Evolutionary conservation across 495 filamentous ascomycete species (phyloP), one percentile per base, ranked within the genome.

Genomic region (Articulospora tetracladia): DNA sequence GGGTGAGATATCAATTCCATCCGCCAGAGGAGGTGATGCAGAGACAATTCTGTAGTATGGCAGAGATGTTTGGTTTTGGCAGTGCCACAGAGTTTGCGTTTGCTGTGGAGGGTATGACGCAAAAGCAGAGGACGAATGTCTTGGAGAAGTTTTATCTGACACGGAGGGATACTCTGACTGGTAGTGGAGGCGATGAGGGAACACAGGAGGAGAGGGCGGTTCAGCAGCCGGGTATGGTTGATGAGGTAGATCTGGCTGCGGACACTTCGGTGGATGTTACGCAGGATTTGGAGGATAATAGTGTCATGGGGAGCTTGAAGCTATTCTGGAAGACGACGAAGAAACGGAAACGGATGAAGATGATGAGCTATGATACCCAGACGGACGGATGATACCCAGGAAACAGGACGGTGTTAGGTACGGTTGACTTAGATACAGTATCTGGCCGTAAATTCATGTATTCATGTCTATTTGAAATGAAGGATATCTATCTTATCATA

Each of bases 1-100:
- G 68, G 32, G 66, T 88, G 32, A 76, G 80, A 25, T 90, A 87
- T 72, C 76, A 74, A 53, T 97, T 93, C 66, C 83, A 89, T 47
- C 94, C 94, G 0, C 89, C 91, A 0, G 72, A 74, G 48, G 84
- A 84, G 24, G 91, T 97, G 15, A 84, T 81, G 77, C 83, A 77
- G 58, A 78, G 94, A 36, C 94, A 97, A 68, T 95, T 98, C 64
- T 95, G 92, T 70, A 87, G 83, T 20, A 97, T 97, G 91, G 91
- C 92, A 8, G 79, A 78, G 67, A 79, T 79, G 46, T 89, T 92
- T 73, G 91, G 91, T 39, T 96, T 91, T 69, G 70, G 77, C 6
- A 85, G 83, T 74, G 85, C 85, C 7, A 88, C 83, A 7, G 90
- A 96, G 64, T 98, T 98, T 81, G 95, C 93, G 48, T 79, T 97